Base-by-base conservation (phyloP, 495 filamentous ascomycete species). In the Xylaria grammica region DNA sequence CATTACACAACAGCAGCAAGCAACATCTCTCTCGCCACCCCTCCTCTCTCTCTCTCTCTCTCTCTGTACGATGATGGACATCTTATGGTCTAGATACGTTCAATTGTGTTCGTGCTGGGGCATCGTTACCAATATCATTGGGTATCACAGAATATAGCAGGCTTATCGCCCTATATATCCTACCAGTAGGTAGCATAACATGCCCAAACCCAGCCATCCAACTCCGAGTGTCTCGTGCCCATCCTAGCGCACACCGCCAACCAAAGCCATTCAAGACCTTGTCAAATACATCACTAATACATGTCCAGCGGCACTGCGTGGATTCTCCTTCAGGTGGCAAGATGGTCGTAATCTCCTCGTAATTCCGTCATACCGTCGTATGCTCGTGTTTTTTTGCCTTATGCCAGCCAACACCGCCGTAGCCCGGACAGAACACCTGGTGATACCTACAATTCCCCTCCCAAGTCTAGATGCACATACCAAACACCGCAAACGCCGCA, bases 361-460 rank as follows among this genome's bases (percentile, higher is more conserved):
- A 29, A 32, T 53, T 66, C 50, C 55, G 49, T 73, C 71, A 58
- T 73, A 32, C 70, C 61, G 44, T 73, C 71, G 44, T 73, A 61
- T 54, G 29, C 22, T 69, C 68, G 61, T 69, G 51, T 62, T 48
- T 22, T 36, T 69, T 32, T 53, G 26, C 54, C 55, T 40, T 40
- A 44, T 36, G 32, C 36, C 50, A 27, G 32, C 36, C 50, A 27
- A 55, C 38, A 49, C 38, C 26, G 17, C 50, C 19, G 51, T 49
- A 40, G 19, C 36, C 40, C 56, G 22, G 55, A 29, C 29, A 22
- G 42, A 48, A 63, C 29, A 63, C 20, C 29, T 32, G 24, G 29
- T 11, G 49, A 62, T 42, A 22, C 49, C 29, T 3, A 22, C 49
- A 45, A 45, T 22, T 34, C 8, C 19, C 49, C 50, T 1, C 38